Evolutionary conservation across 495 filamentous ascomycete genomes (phyloP).

Genomic region (Chaetomium fimeti): DNA sequence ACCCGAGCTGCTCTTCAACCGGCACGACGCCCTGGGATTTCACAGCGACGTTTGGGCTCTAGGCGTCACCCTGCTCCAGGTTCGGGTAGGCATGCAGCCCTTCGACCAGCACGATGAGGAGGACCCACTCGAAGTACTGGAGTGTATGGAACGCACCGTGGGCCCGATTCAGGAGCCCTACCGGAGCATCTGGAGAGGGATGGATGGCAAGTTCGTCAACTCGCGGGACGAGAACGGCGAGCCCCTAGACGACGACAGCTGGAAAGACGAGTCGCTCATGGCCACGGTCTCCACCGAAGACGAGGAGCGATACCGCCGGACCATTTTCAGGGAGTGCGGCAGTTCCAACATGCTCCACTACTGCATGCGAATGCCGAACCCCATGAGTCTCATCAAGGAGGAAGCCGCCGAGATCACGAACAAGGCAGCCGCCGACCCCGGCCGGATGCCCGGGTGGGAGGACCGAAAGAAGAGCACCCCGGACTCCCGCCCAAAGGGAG

Average conservation of each 20-base stretch:
- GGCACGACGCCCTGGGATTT: conserved; percentile 2
- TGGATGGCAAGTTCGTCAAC: conserved; percentile 7
- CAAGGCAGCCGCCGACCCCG: conserved; percentile 7
- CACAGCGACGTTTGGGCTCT: conserved; percentile 34
- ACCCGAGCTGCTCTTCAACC: conserved; percentile 27
- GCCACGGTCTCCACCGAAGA: neutral
- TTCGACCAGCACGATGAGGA: neutral
- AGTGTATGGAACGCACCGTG: conserved; percentile 20
- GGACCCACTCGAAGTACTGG: neutral
- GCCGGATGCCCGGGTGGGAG: neutral
- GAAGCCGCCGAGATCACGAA: neutral
- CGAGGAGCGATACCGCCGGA: neutral
- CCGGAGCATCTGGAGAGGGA: neutral
- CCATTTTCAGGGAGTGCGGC: neutral
- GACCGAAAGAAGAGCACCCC: neutral
- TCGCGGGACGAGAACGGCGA: neutral
- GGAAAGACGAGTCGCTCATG: conserved; percentile 7
- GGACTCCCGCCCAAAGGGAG: conserved; percentile 5
- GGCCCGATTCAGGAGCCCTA: conserved; percentile 26
- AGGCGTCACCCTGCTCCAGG: conserved; percentile 25
- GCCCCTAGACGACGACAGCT: neutral
- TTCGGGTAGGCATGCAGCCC: conserved; percentile 9
- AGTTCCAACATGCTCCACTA: neutral
- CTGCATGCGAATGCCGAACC: neutral
- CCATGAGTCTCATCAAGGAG: neutral